Evolutionary conservation across 192 early-diverging fungal species (phyloP).

Genomic region (Neocallimastix lanati): DNA sequence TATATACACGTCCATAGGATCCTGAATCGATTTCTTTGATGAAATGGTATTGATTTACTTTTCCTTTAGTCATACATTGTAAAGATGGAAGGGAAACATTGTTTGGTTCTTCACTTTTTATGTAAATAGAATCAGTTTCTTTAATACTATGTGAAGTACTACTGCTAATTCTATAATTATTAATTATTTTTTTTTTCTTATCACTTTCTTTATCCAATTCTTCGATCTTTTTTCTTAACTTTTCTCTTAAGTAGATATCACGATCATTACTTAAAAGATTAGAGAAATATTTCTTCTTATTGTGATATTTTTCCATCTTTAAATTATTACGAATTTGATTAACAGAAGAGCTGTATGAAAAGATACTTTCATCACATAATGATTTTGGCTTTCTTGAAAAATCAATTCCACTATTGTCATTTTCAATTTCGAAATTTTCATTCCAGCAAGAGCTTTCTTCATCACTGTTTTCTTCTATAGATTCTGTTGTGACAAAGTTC

Average conservation of each 20-base stretch:
- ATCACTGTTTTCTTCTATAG: not conserved
- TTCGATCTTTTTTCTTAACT: not conserved
- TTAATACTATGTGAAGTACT: not conserved
- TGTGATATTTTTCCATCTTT: not conserved
- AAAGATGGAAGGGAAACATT: not conserved
- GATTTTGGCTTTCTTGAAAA: not conserved
- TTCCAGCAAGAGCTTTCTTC: not conserved
- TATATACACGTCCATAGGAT: constrained; percentile 25
- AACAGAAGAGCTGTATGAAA: not conserved
- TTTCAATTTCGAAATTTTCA: not conserved
- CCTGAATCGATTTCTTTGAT: constrained; percentile 29
- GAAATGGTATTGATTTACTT: constrained; percentile 40
- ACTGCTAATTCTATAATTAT: not conserved
- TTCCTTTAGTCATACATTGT: not conserved
- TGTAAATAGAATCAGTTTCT: not conserved
- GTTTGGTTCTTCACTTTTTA: not conserved
- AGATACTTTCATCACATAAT: not conserved
- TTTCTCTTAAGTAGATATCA: not conserved
- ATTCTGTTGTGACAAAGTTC: not conserved
- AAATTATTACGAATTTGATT: not conserved
- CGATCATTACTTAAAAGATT: not conserved
- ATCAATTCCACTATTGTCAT: not conserved
- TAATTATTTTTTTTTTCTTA: not conserved
- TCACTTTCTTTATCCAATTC: not conserved
- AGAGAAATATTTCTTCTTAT: not conserved